phyloP scores from a whole-genome alignment of 768 basidiomycete genomes.

The Mycena epipterygia region DNA sequence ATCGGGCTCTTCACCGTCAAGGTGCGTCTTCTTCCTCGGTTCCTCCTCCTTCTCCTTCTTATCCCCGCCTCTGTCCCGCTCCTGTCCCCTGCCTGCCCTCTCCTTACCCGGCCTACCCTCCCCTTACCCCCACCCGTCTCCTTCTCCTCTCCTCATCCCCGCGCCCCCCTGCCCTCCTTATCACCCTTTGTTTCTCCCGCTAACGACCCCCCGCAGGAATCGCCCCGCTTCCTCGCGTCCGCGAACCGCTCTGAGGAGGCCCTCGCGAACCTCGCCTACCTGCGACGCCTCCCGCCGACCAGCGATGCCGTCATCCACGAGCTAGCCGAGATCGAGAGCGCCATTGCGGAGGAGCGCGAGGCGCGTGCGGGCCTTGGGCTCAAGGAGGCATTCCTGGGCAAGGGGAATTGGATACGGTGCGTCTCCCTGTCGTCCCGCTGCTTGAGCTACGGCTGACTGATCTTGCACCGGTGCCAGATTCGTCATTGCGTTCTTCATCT shows the following conservation, averaged over 20 bases:
- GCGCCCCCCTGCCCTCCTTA: background rate
- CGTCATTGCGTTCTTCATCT: constrained; percentile 83
- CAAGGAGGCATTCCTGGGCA: constrained; percentile 82
- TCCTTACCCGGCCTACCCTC: background rate
- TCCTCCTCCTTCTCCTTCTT: background rate
- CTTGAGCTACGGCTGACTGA: background rate
- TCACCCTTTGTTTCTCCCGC: too few relatives aligned
- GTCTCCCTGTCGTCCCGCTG: background rate
- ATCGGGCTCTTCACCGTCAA: constrained; percentile 79
- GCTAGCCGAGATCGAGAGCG: constrained; percentile 86
- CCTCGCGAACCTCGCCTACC: constrained; percentile 71
- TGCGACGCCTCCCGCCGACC: constrained; percentile 60
- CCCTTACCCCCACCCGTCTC: background rate
- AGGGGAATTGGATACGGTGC: constrained; percentile 78
- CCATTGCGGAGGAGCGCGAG: constrained; percentile 79
- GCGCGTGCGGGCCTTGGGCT: constrained; percentile 74
- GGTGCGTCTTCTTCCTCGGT: constrained; percentile 44
- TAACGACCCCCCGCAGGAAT: constrained; percentile 66
- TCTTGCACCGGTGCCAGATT: constrained; percentile 4
- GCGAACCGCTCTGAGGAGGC: constrained; percentile 69
- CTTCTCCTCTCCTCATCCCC: background rate
- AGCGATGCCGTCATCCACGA: constrained; percentile 67
- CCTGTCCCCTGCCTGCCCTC: background rate
- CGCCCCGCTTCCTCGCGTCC: constrained; percentile 83
- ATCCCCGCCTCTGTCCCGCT: too few relatives aligned